A percentile compares a stretch with the other conserved stretches of the same genome.
Evolutionary conservation across 331 rosid species (phyloP).

Genomic region (Ulmus americana): DNA sequence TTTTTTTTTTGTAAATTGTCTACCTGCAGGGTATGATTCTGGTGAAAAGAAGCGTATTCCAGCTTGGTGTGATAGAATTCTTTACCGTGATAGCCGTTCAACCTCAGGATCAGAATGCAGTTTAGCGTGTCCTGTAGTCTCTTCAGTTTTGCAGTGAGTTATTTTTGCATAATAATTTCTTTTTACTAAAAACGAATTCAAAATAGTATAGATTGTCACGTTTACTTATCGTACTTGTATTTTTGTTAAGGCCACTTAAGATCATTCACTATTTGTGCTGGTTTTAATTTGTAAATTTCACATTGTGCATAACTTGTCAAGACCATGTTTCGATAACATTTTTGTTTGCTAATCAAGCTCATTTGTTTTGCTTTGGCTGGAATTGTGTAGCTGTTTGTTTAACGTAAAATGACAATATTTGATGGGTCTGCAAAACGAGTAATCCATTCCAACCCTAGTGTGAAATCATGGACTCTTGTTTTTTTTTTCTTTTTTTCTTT

Average conservation of each 20-base stretch:
- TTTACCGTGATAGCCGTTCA: slow-evolving; percentile 80
- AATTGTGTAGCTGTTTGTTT: not conserved
- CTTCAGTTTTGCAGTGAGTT: slow-evolving; percentile 64
- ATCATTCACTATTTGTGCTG: not conserved
- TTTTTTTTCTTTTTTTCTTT: not conserved
- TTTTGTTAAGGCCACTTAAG: not conserved
- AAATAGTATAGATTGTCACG: slow-evolving; percentile 1
- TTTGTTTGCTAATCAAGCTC: slow-evolving; percentile 18
- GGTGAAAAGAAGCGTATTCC: slow-evolving; percentile 98
- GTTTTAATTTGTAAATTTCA: not conserved
- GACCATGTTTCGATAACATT: not conserved
- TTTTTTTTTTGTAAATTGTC: not conserved
- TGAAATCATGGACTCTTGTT: not conserved
- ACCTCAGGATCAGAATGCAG: slow-evolving; percentile 56
- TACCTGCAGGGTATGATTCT: slow-evolving; percentile 75
- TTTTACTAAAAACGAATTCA: slow-evolving; percentile 16
- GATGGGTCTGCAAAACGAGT: not conserved
- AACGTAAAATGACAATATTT: not conserved
- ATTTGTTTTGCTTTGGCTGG: not conserved
- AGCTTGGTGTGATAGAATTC: slow-evolving; percentile 97
- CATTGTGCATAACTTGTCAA: not conserved
- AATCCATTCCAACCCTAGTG: not conserved
- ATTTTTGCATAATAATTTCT: slow-evolving; percentile 19
- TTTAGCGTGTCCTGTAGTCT: slow-evolving; percentile 71
- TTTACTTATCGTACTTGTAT: not conserved